A percentile compares a stretch with the other conserved stretches of the same genome.
Evolutionary conservation across 768 basidiomycete genomes (phyloP).

Genomic region (Amanita jacksonii): DNA sequence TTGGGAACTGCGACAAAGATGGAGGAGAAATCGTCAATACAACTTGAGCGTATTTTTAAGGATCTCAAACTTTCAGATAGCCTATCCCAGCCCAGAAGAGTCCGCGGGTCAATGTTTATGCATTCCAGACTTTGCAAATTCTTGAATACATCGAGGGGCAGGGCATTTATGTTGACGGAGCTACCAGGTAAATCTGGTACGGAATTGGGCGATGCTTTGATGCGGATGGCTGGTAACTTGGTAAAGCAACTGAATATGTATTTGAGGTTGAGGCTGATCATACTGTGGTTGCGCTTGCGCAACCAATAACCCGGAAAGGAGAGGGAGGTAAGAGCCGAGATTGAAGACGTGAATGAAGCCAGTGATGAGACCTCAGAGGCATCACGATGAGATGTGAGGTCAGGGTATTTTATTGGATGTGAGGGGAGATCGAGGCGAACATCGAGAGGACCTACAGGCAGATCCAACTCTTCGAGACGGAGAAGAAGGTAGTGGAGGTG

Average conservation of each 20-base stretch:
- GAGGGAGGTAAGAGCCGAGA: constrained; percentile 66
- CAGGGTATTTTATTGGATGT: constrained; percentile 68
- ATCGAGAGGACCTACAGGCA: constrained; percentile 73
- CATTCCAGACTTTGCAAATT: constrained; percentile 71
- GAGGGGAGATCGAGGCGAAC: constrained; percentile 63
- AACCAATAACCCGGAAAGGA: constrained; percentile 74
- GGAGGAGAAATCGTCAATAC: constrained; percentile 72
- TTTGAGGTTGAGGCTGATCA: constrained; percentile 66
- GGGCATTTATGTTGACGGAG: constrained; percentile 59
- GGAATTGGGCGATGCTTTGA: constrained; percentile 51
- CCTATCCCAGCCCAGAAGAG: constrained; percentile 76
- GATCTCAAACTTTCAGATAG: constrained; percentile 61
- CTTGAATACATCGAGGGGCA: constrained; percentile 82
- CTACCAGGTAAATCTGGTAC: constrained; percentile 65
- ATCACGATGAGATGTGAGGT: constrained; percentile 43
- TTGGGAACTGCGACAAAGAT: constrained; percentile 76
- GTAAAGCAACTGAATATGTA: constrained; percentile 88
- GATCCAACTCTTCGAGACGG: constrained; percentile 73
- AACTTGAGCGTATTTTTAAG: constrained; percentile 70
- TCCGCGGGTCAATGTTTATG: constrained; percentile 73
- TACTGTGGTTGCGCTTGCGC: constrained; percentile 46
- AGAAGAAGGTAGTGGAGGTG: constrained; percentile 85
- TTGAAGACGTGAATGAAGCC: constrained; percentile 63
- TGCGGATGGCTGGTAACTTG: constrained; percentile 69
- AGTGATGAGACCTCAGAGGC: constrained; percentile 70